Evolutionary conservation across 2,329 filamentous ascomycete species (phyloP), one percentile per base, ranked within the genome.

Genomic region (Botryotinia globosa): DNA sequence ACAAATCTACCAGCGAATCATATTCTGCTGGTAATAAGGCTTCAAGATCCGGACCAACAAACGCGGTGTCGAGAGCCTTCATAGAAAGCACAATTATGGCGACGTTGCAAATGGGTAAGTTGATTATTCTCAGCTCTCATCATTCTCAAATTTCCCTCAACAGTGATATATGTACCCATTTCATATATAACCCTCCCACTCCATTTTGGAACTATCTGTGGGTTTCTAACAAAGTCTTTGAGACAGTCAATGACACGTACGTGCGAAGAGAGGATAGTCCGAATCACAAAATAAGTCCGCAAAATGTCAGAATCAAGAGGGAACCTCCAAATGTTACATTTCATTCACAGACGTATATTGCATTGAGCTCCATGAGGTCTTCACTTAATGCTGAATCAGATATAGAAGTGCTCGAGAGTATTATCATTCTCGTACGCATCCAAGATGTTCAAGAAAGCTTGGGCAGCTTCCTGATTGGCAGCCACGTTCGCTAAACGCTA

Each of bases 241-340:
- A 51, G 48, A n/a, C 22, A 51, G 4, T n/a, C 48, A 14, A 51
- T 51, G 48, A 12, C 10, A 25, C 10, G 48, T 51, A 51, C 12
- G 48, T n/a, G 10, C 4, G 10, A n/a, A 4, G 7, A n/a, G 25
- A 51, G 22, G 12, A n/a, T n/a, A 6, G 10, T 2, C 25, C 10
- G 25, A 2, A n/a, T 51, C 4, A 8, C 48, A 51, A 3, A n/a
- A 51, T 7, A 51, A n/a, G 48, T 14, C 4, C 2, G 25, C 12
- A 14, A 51, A 6, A 6, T 4, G 3, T 51, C 0, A 7, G 9
- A 51, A 51, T 4, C 12, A 14, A 51, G 48, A n/a, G 10, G 12
- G 25, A n/a, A 14, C 4, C 25, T 51, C 0, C 12, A 5, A 6
- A n/a, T 7, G 4, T n/a, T 4, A 16, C 12, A 16, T 0, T 7